Percentiles rank a stretch among this genome's conserved stretches.
phyloP scores from a whole-genome alignment of 345 rosid species.

The Cardamine resedifolia region DNA sequence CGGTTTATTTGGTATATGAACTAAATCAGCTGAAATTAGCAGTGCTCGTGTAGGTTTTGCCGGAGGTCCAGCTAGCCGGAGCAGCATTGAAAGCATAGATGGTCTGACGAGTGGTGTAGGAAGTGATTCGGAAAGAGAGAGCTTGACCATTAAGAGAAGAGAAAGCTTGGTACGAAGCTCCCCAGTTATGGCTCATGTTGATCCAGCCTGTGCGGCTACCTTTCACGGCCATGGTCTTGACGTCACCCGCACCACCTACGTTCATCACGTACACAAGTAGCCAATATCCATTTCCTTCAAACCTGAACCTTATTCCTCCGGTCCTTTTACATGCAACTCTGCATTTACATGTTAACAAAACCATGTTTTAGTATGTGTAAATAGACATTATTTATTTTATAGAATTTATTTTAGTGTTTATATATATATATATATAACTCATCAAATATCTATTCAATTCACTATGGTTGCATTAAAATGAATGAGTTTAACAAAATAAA shows the following conservation, averaged over 20 bases:
- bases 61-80: conserved; percentile 65
- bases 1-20: background rate
- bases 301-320: conserved; percentile 47
- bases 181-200: conserved; percentile 90
- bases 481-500: too few relatives aligned
- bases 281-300: conserved; percentile 66
- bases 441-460: too few relatives aligned
- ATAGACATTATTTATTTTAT: too few relatives aligned
- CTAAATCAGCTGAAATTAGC: conserved; percentile 58
- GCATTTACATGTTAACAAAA: background rate
- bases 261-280: conserved; percentile 65
- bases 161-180: conserved; percentile 91
- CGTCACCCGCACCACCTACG: conserved; percentile 72
- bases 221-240: conserved; percentile 54
- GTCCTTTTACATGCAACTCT: conserved; percentile 58
- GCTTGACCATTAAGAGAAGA: conserved; percentile 70
- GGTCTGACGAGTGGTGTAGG: conserved; percentile 63
- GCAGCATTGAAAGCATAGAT: conserved; percentile 57
- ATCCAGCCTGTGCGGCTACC: conserved; percentile 81
- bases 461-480: too few relatives aligned
- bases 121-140: conserved; percentile 67
- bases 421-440: too few relatives aligned
- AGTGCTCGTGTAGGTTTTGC: conserved; percentile 50
- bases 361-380: background rate
- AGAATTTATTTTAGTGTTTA: too few relatives aligned